Conservation (phyloP, 2,329 filamentous ascomycete species). For the Talaromyces amestolkiae region DNA sequence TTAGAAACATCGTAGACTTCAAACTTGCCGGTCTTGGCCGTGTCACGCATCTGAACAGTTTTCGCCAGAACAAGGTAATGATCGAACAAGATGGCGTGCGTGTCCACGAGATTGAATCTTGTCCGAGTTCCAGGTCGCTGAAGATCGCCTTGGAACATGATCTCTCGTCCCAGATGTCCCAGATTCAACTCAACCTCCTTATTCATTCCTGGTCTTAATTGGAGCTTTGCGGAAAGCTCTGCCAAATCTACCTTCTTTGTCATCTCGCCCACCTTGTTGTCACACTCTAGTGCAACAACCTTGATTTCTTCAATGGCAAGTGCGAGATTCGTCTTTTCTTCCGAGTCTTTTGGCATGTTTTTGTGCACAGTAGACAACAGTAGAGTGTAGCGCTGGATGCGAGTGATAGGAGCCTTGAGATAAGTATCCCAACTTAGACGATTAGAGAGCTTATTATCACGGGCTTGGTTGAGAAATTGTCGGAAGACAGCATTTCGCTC, state of each 20-base stretch:
- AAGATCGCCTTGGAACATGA: conserved; percentile 85
- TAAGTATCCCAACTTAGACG: conserved; percentile 93
- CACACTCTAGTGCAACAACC: conserved; percentile 82
- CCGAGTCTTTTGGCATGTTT: conserved; percentile 77
- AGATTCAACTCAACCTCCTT: conserved; percentile 78
- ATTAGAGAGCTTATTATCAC: conserved; percentile 73
- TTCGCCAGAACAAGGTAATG: conserved; percentile 95
- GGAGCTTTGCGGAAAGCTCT: conserved; percentile 78
- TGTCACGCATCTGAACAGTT: conserved; percentile 64
- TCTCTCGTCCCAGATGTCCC: conserved; percentile 86
- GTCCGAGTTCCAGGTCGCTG: conserved; percentile 83
- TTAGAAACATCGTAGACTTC: conserved; percentile 89
- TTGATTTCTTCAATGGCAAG: conserved; percentile 91
- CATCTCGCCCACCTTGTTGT: conserved; percentile 88
- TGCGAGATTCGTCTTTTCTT: conserved; percentile 81
- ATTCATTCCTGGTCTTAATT: conserved; percentile 83
- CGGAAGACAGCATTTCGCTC: conserved; percentile 83
- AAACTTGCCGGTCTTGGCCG: conserved; percentile 69
- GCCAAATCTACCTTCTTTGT: conserved; percentile 84
- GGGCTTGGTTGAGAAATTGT: conserved; percentile 77
- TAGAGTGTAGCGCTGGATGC: conserved; percentile 84
- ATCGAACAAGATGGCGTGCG: conserved; percentile 89
- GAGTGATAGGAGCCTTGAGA: conserved; percentile 87
- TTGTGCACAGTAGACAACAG: conserved; percentile 79
- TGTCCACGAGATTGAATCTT: conserved; percentile 89